These are phyloP conservation scores for Knoxia roxburghii DNA, from an alignment of 257 asterid genomes.

Conservation along the genomic window DNA sequence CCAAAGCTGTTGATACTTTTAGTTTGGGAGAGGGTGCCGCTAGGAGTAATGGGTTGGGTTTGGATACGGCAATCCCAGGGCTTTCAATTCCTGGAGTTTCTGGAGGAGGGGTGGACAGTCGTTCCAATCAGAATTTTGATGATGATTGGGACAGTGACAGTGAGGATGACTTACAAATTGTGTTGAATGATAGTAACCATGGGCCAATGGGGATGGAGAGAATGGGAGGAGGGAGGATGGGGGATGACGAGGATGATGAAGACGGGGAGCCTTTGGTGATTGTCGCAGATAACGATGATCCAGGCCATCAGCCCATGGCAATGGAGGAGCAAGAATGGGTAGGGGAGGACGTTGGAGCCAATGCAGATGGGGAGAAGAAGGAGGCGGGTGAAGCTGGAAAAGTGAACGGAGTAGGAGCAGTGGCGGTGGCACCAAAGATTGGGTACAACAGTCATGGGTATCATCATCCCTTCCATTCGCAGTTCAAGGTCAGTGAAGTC, in stretches of 20 bases:
- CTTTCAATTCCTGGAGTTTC: slow-evolving; percentile 49
- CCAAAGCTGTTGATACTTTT: slow-evolving; percentile 20
- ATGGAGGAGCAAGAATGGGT: slow-evolving; percentile 74
- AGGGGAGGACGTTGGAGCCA: slow-evolving; percentile 50
- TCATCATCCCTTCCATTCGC: slow-evolving; percentile 71
- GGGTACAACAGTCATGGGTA: slow-evolving; percentile 60
- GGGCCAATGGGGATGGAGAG: slow-evolving; percentile 56
- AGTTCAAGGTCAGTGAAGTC: slow-evolving; percentile 91
- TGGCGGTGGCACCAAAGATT: slow-evolving; percentile 52
- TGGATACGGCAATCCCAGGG: slow-evolving; percentile 43
- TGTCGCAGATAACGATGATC: slow-evolving; percentile 60
- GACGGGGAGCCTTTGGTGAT: slow-evolving; percentile 77
- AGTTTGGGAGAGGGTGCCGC: slow-evolving; percentile 18
- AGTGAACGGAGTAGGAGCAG: slow-evolving; percentile 50
- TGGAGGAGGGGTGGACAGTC: slow-evolving; percentile 33
- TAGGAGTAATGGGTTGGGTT: slow-evolving; percentile 1
- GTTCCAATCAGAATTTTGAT: slow-evolving; percentile 34
- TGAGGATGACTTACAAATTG: slow-evolving; percentile 76
- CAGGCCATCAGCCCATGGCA: slow-evolving; percentile 38
- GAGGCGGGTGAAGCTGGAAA: slow-evolving; percentile 53
- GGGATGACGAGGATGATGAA: slow-evolving; percentile 50
- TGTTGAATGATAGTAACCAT: slow-evolving; percentile 53
- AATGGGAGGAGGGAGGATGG: slow-evolving; percentile 33
- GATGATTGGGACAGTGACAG: slow-evolving; percentile 68
- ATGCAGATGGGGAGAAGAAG: slow-evolving; percentile 70